Evolutionary conservation across 2,329 filamentous ascomycete species (phyloP), one percentile per base, ranked within the genome.

Genomic region (Teratosphaeriaceae sp.): DNA sequence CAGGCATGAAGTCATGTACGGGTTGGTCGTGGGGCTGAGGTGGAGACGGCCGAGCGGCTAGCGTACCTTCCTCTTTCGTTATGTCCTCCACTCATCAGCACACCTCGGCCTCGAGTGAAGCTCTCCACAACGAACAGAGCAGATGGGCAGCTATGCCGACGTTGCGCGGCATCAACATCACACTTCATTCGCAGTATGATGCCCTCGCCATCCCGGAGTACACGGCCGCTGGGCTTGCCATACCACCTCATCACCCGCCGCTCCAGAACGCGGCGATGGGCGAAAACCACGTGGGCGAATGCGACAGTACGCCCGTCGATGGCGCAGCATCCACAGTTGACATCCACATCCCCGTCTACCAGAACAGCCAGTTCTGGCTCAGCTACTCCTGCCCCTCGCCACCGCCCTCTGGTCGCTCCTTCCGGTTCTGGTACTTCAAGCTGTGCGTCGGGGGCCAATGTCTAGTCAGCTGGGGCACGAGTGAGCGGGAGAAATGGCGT

Each of bases 341-440:
- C 30, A 59, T 65, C 31, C 63, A 63, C 46, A 48, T 68, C 4
- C 63, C 63, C 3, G 56, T 51, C 0, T 53, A 62, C 11, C 61
- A 64, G 0, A 56, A 54, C 1, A 64, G 60, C 22, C 64, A 65
- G 6, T 71, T 73, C 54, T 72, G 69, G 68, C 58, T 73, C 42
- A 47, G 52, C 18, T 72, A 71, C 49, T 3, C 9, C 5, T 51
- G 48, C 18, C 56, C 54, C 29, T 40, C 44, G n/a, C 34, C 13
- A 49, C 66, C 43, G 50, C 47, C 5, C 55, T 2, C 6, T 20
- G 16, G 11, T 33, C 16, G 19, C 23, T 23, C 29, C 13, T 45
- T 38, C 42, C 49, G 41, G 9, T 60, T 51, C 47, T 70, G 66
- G 45, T 63, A 70, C 46, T 73, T 73, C 63, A 73, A 73, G 51